Base-by-base conservation (phyloP, 805 yeast genomes). In the Kockiozyma suomiensis region DNA sequence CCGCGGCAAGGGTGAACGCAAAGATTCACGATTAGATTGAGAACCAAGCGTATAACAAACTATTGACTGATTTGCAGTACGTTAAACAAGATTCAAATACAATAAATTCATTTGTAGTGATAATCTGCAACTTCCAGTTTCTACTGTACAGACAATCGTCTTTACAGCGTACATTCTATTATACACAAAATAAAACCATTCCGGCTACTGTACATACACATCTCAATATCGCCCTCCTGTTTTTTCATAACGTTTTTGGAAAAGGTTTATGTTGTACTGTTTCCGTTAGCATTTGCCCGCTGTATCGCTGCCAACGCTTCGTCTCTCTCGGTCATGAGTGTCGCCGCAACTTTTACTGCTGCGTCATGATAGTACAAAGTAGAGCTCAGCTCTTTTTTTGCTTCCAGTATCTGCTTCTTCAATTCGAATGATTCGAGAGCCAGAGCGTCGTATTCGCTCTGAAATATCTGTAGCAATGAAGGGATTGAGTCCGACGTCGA, bases 311-410 rank as follows among this genome's bases (percentile, higher is more conserved):
- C 71, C 63, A 80, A 79, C 1, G 91, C 86, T 48, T 85, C 88
- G 63, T 90, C 94, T 41, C 91, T 76, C 67, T 91, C 96, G 55
- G 79, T 79, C 17, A 86, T 76, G 1, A 90, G 84, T 32, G 79
- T 79, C 0, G 96, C 85, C 0, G 94, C 96, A 1, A 92, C 96
- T 58, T 91, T 77, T 1, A 88, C 85, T 1, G 97, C 96, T 0
- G 97, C 97, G 71, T 91, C 97, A 64, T 88, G 88, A 68, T 85
- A 87, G 69, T 90, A 91, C 37, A 90, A 74, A 0, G 96, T 86
- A 1, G 86, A 76, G 28, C 94, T 85, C 48, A 92, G 75, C 69
- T 90, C 92, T 65, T 87, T 83, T 56, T 86, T 81, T 0, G 90
- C 79, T 21, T 78, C 76, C 54, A 79, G 81, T 32, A 91, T 76